A percentile compares a stretch with the other conserved stretches of the same genome.
Evolutionary conservation across 768 basidiomycete genomes (phyloP).

Genomic region (Boletus sp.): DNA sequence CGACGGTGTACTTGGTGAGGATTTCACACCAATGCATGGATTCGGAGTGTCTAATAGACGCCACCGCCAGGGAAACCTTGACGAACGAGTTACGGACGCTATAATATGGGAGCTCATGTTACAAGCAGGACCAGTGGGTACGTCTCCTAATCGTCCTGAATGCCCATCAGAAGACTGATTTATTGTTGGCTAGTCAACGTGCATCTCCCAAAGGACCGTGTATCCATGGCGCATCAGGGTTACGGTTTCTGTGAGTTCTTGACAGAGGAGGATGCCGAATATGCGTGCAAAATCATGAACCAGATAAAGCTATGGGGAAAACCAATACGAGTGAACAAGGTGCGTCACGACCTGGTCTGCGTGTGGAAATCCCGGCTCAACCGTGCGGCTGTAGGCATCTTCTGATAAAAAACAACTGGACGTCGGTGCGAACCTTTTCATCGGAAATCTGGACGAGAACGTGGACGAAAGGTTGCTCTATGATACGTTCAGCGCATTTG

Average conservation of each 20-base stretch:
- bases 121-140: slow-evolving; percentile 96
- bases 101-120: slow-evolving; percentile 98
- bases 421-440: slow-evolving; percentile 95
- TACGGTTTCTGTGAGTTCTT: slow-evolving; percentile 99
- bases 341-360: slow-evolving; percentile 35
- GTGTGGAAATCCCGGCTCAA: slow-evolving; percentile 8
- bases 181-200: slow-evolving; percentile 71
- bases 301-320: slow-evolving; percentile 99
- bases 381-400: slow-evolving; percentile 62
- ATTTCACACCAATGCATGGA: too few relatives aligned
- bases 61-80: slow-evolving; percentile 79
- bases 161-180: neutral
- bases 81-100: slow-evolving; percentile 92
- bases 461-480: slow-evolving; percentile 92
- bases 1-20: slow-evolving; percentile 79
- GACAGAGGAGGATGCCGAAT: slow-evolving; percentile 98
- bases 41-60: neutral
- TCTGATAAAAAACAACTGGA: slow-evolving; percentile 98
- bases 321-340: slow-evolving; percentile 98
- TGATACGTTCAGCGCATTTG: slow-evolving; percentile 95
- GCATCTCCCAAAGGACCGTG: slow-evolving; percentile 96
- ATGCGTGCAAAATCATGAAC: slow-evolving; percentile 99
- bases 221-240: slow-evolving; percentile 97
- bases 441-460: slow-evolving; percentile 92
- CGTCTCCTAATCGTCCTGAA: slow-evolving; percentile 31